A percentile compares a stretch with the other conserved stretches of the same genome.
phyloP scores from a whole-genome alignment of 148 eudicot species.

The Amaranthus hypochondriacus region DNA sequence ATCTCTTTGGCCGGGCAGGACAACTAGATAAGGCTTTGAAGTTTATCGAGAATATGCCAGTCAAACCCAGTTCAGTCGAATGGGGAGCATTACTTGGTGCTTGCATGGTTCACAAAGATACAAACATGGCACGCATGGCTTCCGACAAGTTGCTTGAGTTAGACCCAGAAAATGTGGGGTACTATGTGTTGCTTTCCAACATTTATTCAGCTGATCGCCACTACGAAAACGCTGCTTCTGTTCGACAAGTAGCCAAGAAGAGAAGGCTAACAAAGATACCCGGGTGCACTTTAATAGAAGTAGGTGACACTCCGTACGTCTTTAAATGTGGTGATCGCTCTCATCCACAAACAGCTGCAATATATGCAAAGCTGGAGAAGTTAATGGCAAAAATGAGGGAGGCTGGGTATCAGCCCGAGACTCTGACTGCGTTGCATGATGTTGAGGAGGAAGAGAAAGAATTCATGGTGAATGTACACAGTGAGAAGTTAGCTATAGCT shows the following conservation, averaged over 20 bases:
- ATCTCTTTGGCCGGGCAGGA: slow-evolving; percentile 73
- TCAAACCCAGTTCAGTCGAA: slow-evolving; percentile 54
- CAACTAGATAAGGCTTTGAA: slow-evolving; percentile 52
- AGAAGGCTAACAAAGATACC: slow-evolving; percentile 55
- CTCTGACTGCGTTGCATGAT: slow-evolving; percentile 64
- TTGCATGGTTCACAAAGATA: slow-evolving; percentile 74
- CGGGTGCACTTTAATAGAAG: slow-evolving; percentile 71
- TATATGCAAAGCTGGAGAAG: slow-evolving; percentile 54
- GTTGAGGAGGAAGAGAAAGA: slow-evolving; percentile 94
- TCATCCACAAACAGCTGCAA: slow-evolving; percentile 47
- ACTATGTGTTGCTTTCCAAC: slow-evolving; percentile 65
- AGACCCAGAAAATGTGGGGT: slow-evolving; percentile 70
- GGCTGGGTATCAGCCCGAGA: slow-evolving; percentile 69
- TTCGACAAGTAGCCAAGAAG: slow-evolving; percentile 55
- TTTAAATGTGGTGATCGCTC: slow-evolving; percentile 65
- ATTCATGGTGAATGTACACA: slow-evolving; percentile 71
- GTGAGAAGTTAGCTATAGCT: slow-evolving; percentile 81
- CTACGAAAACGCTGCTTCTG: slow-evolving; percentile 56
- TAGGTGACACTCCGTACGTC: slow-evolving; percentile 47
- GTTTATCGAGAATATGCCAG: slow-evolving; percentile 61
- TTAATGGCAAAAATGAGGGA: slow-evolving; percentile 71
- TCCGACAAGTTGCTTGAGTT: slow-evolving; percentile 58
- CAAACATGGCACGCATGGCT: slow-evolving; percentile 51
- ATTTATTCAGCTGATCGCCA: slow-evolving; percentile 56
- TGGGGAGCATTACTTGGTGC: slow-evolving; percentile 88